Base-by-base conservation (phyloP, 768 basidiomycete species). In the Suillus luteus region DNA sequence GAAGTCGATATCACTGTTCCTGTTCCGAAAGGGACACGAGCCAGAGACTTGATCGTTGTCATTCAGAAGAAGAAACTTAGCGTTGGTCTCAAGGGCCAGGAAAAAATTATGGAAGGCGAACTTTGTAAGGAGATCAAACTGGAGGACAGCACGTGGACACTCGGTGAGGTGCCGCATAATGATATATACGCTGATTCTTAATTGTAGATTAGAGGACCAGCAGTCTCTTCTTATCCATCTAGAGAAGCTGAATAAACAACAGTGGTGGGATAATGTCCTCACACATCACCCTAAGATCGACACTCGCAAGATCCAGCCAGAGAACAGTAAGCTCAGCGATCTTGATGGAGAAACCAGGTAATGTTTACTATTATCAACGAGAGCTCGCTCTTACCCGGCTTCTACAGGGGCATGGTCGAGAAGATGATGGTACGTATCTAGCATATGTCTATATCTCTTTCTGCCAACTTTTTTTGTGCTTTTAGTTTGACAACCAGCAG, bases 251-350 rank as follows among this genome's bases (percentile, higher is more conserved):
- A 93, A 95, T 76, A 80, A 91, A 66, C 86, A 92, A 75, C 86
- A 92, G 64, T 99, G 97, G 97, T 99, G 97, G 97, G 92, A 95
- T 75, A 95, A 98, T 74, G 90, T 99, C 67, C 80, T 99, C 59
- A 91, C 90, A 2, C 93, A 96, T 71, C 95, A 97, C 72, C 95
- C 97, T 15, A 98, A 95, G 82, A 90, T 99, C 81, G 92, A 99
- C 72, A 97, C 95, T 11, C 91, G 83, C 61, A 99, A 97, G 80
- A 98, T 99, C 68, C 89, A 91, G 70, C 97, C 97, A 2, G 87
- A 90, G 71, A 96, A 98, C 74, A 95, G 95, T 73, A 96, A 97
- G 74, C 82, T 99, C 60, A 92, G 95, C 73, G 97, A 99, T 72
- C 84, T 99, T 24, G 97, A 99, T 71, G 91, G 90, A 12, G 96